phyloP scores from a whole-genome alignment of 768 basidiomycete genomes.

The Tephrocybe sp. region DNA sequence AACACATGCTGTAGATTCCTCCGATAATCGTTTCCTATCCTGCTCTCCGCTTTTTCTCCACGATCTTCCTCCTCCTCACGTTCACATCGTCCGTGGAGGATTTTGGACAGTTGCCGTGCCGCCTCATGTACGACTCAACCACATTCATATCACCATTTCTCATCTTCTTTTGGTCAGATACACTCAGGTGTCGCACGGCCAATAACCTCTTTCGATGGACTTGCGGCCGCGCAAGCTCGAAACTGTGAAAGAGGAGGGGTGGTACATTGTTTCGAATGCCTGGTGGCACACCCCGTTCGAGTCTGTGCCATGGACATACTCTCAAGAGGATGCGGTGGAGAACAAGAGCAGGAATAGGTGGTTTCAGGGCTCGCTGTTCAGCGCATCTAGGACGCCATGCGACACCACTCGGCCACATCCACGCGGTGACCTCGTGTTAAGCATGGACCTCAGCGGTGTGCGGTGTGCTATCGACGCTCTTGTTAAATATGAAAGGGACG shows the following conservation, averaged over 20 bases:
- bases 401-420: conserved; percentile 10
- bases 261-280: conserved; percentile 37
- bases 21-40: conserved; percentile 26
- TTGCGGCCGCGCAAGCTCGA: conserved; percentile 19
- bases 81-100: conserved; percentile 29
- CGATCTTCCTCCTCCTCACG: conserved; percentile 6
- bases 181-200: conserved; percentile 9
- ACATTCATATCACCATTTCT: conserved; percentile 3
- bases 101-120: conserved; percentile 27
- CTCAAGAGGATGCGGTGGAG: conserved; percentile 19
- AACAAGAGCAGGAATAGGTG: conserved; percentile 26
- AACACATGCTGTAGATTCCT: conserved; percentile 32
- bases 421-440: conserved; percentile 28
- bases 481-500: conserved; percentile 38
- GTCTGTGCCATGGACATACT: conserved; percentile 41
- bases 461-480: conserved; percentile 36
- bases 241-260: conserved; percentile 32
- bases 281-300: conserved; percentile 43
- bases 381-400: conserved; percentile 9
- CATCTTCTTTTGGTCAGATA: conserved; percentile 9
- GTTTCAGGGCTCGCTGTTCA: conserved; percentile 35
- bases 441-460: conserved; percentile 40
- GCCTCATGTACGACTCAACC: conserved; percentile 24
- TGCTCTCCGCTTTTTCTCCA: conserved; percentile 16
- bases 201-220: conserved; percentile 25